phyloP scores from a whole-genome alignment of 345 rosid genomes.

The Eucalyptus polybractea region DNA sequence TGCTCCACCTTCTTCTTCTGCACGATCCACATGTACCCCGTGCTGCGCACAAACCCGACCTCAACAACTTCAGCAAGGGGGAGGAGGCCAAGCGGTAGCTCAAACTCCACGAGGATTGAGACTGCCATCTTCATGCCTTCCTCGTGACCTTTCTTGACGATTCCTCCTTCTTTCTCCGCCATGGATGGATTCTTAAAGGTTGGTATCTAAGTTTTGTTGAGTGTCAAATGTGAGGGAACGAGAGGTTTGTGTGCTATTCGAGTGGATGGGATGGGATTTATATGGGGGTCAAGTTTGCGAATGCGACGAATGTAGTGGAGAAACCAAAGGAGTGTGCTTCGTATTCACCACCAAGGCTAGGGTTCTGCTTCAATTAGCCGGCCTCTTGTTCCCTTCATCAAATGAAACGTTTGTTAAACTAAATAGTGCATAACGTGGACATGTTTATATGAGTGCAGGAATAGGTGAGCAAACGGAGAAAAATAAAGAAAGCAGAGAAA shows the following conservation, averaged over 20 bases:
- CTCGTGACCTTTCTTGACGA: slow-evolving; percentile 20
- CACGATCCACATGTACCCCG: slow-evolving; percentile 46
- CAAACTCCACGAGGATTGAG: slow-evolving; percentile 23
- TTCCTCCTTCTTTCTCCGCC: slow-evolving; percentile 40
- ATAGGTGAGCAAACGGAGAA: background rate
- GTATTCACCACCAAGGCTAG: background rate
- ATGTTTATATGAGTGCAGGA: background rate
- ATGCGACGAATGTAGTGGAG: slow-evolving; percentile 4
- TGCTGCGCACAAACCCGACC: slow-evolving; percentile 34
- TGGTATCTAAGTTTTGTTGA: background rate
- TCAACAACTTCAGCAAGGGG: slow-evolving; percentile 39
- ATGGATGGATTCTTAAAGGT: background rate
- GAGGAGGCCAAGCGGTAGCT: slow-evolving; percentile 39
- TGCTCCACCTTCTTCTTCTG: slow-evolving; percentile 44
- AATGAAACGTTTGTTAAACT: background rate
- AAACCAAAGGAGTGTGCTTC: slow-evolving; percentile 17
- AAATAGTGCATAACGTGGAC: background rate
- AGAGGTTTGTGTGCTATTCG: background rate
- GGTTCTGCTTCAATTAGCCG: background rate
- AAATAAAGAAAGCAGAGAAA: background rate
- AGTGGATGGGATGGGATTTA: background rate
- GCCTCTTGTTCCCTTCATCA: background rate
- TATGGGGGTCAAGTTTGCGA: background rate
- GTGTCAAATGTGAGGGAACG: background rate
- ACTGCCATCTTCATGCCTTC: slow-evolving; percentile 19